Evolutionary conservation across 305 asterid species (phyloP).

Genomic region (Euphrasia arctica): DNA sequence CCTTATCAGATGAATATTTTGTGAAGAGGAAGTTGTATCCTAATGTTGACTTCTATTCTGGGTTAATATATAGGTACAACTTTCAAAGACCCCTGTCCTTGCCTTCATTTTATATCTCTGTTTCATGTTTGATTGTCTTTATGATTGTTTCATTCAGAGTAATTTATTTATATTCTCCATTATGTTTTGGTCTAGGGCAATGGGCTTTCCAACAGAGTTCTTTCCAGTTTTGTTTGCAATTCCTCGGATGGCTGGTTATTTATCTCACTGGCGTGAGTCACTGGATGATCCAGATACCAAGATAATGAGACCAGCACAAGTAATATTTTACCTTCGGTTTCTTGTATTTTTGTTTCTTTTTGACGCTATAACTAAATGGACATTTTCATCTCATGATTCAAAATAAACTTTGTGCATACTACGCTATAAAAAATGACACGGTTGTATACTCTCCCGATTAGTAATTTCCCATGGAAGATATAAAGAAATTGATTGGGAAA

Average conservation of each 20-base stretch:
- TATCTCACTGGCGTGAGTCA: constrained; percentile 99
- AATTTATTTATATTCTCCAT: constrained; percentile 8
- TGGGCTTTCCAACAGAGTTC: constrained; percentile 98
- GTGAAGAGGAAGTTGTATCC: constrained; percentile 97
- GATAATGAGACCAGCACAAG: constrained; percentile 99
- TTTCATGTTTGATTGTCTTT: constrained; percentile 1
- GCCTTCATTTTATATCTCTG: neutral
- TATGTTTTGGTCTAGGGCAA: constrained; percentile 58
- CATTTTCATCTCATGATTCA: too few species aligned
- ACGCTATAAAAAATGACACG: too few species aligned
- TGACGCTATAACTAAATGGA: too few species aligned
- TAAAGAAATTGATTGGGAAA: neutral
- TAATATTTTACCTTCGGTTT: constrained; percentile 23
- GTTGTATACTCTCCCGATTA: too few species aligned
- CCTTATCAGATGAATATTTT: constrained; percentile 89
- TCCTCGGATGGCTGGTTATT: constrained; percentile 99
- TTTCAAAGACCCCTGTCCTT: neutral
- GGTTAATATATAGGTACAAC: constrained; percentile 80
- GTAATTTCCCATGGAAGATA: too few species aligned
- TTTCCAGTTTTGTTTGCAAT: constrained; percentile 93
- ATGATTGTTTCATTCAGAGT: constrained; percentile 9
- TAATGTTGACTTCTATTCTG: constrained; percentile 97
- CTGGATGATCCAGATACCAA: constrained; percentile 94
- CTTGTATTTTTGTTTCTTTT: neutral
- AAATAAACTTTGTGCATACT: too few species aligned